Base-by-base conservation (phyloP, 768 basidiomycete species). In the Ramaria sp. region DNA sequence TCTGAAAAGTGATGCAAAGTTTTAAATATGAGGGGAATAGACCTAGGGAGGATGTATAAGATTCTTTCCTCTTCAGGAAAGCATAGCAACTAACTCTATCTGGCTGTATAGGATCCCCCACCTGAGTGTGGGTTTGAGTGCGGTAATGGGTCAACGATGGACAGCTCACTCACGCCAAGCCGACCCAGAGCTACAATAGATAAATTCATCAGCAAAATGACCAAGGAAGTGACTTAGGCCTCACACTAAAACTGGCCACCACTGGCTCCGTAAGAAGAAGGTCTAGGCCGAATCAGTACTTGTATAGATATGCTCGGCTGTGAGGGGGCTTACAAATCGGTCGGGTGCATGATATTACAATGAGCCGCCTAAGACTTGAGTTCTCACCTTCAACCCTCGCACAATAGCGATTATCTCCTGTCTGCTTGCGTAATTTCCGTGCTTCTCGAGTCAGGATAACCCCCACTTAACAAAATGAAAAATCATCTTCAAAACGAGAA, bases 401-500 rank as follows among this genome's bases (percentile, higher is more conserved):
- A 22, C 77, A 76, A 64, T 86, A 89, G 22, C 81, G 72, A 12
- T 68, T 60, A 61, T 91, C 74, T 7, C 84, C 84, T 0, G 82
- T 83, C 55, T 79, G 72, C 66, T 83, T 83, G 49, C 90, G 78
- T 53, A 82, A 62, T 60, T 77, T 74, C 59, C 73, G 74, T 0
- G 90, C 91, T 24, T 82, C 69, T 4, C 79, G 74, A 0, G 78
- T 80, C 19, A 93, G 76, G 13, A 94, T 72, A 49, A 93, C 82
- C 0, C 81, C 76, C 0, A 39, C 67, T 66, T 63, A 31, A 9
- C 9, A 11, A 45, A 15, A 27, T 19, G n/a, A 13, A 30, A 20
- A 6, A 30, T 4, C 10, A 39, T 27, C 11, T 5, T 1, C 12
- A 27, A 7, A 13, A 9, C 43, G 27, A 27, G 27, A n/a, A n/a